Conservation (phyloP, 805 yeast genomes). For the Clavispora asparagi region DNA sequence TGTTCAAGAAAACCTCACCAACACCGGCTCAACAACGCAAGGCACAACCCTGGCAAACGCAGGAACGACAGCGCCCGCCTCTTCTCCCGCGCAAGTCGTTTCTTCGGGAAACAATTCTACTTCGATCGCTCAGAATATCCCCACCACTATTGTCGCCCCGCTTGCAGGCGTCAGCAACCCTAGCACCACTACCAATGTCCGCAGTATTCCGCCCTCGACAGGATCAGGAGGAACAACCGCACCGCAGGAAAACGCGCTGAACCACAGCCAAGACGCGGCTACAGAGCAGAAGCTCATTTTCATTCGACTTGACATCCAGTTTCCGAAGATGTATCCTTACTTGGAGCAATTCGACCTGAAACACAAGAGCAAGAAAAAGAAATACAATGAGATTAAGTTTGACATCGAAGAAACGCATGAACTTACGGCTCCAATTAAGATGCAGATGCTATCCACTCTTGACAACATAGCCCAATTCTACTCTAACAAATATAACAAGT, state of each 20-base stretch:
- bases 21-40: neutral
- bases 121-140: neutral
- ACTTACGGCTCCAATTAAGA: constrained; percentile 42
- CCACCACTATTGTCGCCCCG: neutral
- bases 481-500: constrained; percentile 49
- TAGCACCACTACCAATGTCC: neutral
- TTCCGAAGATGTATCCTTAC: constrained; percentile 72
- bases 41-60: neutral
- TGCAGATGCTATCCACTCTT: constrained; percentile 48
- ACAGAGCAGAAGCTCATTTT: constrained; percentile 47
- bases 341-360: constrained; percentile 37
- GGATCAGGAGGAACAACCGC: neutral
- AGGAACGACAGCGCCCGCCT: neutral
- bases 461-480: constrained; percentile 52
- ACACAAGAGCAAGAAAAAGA: constrained; percentile 7
- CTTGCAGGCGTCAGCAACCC: neutral
- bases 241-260: neutral
- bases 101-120: neutral
- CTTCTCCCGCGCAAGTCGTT: neutral
- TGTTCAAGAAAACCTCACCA: neutral
- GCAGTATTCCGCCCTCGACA: neutral
- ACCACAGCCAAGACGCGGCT: neutral
- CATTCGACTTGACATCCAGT: constrained; percentile 60
- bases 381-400: constrained; percentile 34
- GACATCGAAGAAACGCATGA: constrained; percentile 78